These are phyloP conservation scores for Candida parachauliodes DNA, from an alignment of 805 yeast genomes.

Conservation along the genomic window DNA sequence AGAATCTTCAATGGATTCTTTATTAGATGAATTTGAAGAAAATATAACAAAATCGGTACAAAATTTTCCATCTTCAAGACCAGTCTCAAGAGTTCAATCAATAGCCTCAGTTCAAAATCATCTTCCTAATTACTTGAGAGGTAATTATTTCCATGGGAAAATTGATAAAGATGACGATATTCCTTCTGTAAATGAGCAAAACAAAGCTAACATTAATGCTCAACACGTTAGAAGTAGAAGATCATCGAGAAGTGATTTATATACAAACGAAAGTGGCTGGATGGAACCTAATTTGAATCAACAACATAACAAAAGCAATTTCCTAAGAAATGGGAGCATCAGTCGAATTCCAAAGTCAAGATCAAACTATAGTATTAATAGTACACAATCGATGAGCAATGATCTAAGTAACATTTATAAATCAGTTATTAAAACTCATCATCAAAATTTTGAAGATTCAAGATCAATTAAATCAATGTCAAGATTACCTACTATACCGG, in stretches of 20 bases:
- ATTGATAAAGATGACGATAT: constrained; percentile 17
- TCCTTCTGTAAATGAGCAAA: constrained; percentile 33
- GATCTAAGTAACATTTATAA: constrained; percentile 30
- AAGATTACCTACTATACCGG: constrained; percentile 15
- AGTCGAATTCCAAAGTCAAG: constrained; percentile 17
- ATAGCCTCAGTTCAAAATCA: constrained; percentile 1
- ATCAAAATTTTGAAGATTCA: constrained; percentile 9
- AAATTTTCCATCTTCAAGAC: constrained; percentile 22
- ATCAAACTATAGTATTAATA: constrained; percentile 21
- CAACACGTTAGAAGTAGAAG: constrained; percentile 23
- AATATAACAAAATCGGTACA: constrained; percentile 26
- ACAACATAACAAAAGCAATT: background rate
- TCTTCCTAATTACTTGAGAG: constrained; percentile 2
- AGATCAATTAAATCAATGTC: constrained; percentile 14
- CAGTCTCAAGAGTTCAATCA: constrained; percentile 21
- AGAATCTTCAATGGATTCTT: constrained; percentile 36
- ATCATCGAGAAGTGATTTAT: constrained; percentile 40
- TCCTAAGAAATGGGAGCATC: constrained; percentile 2
- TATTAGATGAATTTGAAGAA: constrained; percentile 43
- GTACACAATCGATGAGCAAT: constrained; percentile 7
- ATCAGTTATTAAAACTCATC: constrained; percentile 22
- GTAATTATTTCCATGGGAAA: constrained; percentile 6
- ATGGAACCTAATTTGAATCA: constrained; percentile 39
- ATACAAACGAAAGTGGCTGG: constrained; percentile 47
- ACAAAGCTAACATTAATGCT: background rate